Percentiles rank a stretch among this genome's conserved stretches.
Evolutionary conservation across 768 basidiomycete genomes (phyloP).

Genomic region (Termitomyces bulborhizus): DNA sequence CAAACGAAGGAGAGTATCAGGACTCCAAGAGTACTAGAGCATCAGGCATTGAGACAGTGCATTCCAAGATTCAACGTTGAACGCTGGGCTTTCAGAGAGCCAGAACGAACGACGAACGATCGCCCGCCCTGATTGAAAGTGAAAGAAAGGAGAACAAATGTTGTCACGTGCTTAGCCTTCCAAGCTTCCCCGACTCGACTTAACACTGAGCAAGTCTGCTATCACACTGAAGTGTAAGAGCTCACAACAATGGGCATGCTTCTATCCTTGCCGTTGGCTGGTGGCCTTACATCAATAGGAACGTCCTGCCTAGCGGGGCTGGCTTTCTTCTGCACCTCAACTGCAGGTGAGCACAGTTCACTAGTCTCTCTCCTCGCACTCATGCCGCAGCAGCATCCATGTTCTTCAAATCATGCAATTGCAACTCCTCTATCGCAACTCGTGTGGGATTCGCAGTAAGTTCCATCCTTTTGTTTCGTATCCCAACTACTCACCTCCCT

Average conservation of each 20-base stretch:
- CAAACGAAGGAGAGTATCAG: background rate
- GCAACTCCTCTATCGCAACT: constrained; percentile 97
- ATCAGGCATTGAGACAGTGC: background rate
- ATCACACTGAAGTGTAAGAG: background rate
- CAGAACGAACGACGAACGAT: too few species aligned
- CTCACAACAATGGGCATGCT: constrained; percentile 57
- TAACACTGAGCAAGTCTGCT: too few species aligned
- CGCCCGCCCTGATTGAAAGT: too few species aligned
- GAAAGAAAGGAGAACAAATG: background rate
- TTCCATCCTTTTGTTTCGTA: background rate
- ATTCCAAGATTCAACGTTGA: background rate
- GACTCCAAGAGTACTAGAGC: too few species aligned
- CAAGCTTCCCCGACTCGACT: too few species aligned
- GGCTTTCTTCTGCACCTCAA: constrained; percentile 84
- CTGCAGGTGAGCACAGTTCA: constrained; percentile 50
- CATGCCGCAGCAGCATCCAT: constrained; percentile 62
- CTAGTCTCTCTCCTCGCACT: constrained; percentile 1
- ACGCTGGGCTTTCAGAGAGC: background rate
- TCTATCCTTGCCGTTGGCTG: constrained; percentile 66
- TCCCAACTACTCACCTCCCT: background rate
- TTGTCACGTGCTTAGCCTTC: constrained; percentile 5
- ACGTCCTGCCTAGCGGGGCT: constrained; percentile 80
- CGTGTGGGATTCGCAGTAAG: constrained; percentile 91
- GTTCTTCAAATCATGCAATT: constrained; percentile 98
- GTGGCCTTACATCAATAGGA: constrained; percentile 63